A percentile compares a stretch with the other conserved stretches of the same genome.
Conservation (phyloP, 805 yeast species). For the Cyberlindnera bimundalis region DNA sequence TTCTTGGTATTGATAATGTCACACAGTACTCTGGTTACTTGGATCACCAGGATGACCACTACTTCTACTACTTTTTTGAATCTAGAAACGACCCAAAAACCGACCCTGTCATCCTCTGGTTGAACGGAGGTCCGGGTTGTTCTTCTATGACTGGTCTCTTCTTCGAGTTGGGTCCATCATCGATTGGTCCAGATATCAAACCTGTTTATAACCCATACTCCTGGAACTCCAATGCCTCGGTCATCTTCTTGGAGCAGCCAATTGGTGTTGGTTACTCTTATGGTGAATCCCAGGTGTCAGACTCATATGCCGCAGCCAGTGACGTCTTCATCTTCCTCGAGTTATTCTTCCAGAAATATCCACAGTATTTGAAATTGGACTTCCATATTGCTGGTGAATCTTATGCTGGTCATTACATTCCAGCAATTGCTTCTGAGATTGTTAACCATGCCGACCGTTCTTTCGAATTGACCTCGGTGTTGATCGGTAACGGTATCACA, state of each 20-base stretch:
- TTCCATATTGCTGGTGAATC: slow-evolving; percentile 87
- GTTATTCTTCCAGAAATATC: slow-evolving; percentile 80
- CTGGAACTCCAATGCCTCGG: slow-evolving; percentile 90
- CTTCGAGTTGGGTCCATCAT: slow-evolving; percentile 89
- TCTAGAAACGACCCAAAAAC: slow-evolving; percentile 81
- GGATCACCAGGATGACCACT: slow-evolving; percentile 74
- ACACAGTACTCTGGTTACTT: slow-evolving; percentile 82
- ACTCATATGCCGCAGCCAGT: slow-evolving; percentile 78
- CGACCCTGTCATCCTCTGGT: slow-evolving; percentile 85
- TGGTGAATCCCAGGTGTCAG: slow-evolving; percentile 58
- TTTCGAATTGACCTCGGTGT: slow-evolving; percentile 68
- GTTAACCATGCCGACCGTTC: slow-evolving; percentile 42
- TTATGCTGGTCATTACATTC: slow-evolving; percentile 82
- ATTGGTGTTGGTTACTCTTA: slow-evolving; percentile 89
- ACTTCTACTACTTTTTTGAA: slow-evolving; percentile 87
- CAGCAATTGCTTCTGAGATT: slow-evolving; percentile 59
- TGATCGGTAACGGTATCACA: slow-evolving; percentile 92
- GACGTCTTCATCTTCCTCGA: slow-evolving; percentile 85
- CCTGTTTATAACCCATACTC: slow-evolving; percentile 80
- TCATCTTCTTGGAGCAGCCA: slow-evolving; percentile 91
- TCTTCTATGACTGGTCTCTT: slow-evolving; percentile 86
- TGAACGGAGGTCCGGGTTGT: slow-evolving; percentile 97
- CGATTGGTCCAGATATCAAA: slow-evolving; percentile 58
- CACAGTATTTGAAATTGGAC: slow-evolving; percentile 53
- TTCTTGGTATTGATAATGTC: slow-evolving; percentile 73